Evolutionary conservation across 129 eudicot genomes (phyloP), one percentile per base, ranked within the genome.

Genomic region (Erigeron canadensis): DNA sequence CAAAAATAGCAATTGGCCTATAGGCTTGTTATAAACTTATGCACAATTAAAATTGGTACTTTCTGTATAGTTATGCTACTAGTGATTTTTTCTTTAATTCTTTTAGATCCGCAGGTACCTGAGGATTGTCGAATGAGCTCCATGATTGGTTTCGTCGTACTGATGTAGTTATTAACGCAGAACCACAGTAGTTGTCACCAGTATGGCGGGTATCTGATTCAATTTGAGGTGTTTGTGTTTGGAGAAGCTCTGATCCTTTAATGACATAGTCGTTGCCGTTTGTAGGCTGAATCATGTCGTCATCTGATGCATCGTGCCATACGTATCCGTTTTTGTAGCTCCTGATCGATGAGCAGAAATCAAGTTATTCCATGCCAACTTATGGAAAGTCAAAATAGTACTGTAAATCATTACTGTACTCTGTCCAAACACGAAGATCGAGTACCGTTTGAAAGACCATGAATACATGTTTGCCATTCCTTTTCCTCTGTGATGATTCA

Each of bases 361-460:
- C 8, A 34, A 60, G 4, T n/a, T n/a, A n/a, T 50, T 56, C 5
- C 16, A 45, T 57, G 6, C 51, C 53, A n/a, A 6, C 16, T 51
- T 13, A 6, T 12, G 2, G 15, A 15, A 22, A 21, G n/a, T 5
- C 8, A 28, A 21, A 8, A 54, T 16, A 17, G 39, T 8, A 28
- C n/a, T n/a, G n/a, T n/a, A n/a, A n/a, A 45, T 45, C 13, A 45
- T 2, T 45, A 6, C 6, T 19, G 11, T 21, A 9, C 9, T 56
- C 10, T 21, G 6, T 50, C 6, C 6, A 42, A 19, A 39, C n/a
- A 11, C 41, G 55, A n/a, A n/a, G n/a, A n/a, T n/a, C 3, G 41
- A 22, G 37, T 76, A 86, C 91, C 91, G 66, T 74, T 86, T 86
- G 57, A 76, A 83, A 41, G 91, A 86, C 91, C 91, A 86, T 2